Conservation (phyloP, 768 basidiomycete species). For the Dioszegia aurantiaca region DNA sequence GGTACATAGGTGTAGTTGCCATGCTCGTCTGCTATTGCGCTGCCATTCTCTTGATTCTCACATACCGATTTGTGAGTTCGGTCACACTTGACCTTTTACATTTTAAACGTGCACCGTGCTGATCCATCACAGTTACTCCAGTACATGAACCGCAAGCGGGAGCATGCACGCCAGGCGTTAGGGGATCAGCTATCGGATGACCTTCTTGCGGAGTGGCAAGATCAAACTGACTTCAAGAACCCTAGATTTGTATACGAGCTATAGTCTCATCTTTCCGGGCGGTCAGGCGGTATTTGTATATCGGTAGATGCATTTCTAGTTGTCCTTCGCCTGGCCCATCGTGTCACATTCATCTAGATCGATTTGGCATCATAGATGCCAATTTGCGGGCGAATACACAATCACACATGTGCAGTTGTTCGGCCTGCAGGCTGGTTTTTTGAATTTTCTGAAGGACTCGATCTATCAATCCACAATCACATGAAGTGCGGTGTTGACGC, state of each 20-base stretch:
- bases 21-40: constrained; percentile 6
- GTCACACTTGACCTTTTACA: neutral
- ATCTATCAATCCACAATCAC: too few species aligned
- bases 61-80: constrained; percentile 11
- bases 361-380: too few species aligned
- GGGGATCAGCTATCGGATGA: constrained; percentile 10
- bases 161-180: neutral
- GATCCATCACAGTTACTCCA: neutral
- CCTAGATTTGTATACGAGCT: constrained; percentile 2
- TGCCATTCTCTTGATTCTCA: constrained; percentile 6
- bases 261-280: neutral
- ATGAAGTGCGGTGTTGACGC: too few species aligned
- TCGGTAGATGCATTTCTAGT: too few species aligned
- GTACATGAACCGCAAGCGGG: constrained; percentile 2
- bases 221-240: constrained; percentile 30
- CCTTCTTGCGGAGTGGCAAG: constrained; percentile 30
- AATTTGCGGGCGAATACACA: too few species aligned
- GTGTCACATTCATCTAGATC: too few species aligned
- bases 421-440: too few species aligned
- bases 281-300: too few species aligned
- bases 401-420: too few species aligned
- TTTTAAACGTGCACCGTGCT: neutral
- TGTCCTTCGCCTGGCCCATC: too few species aligned
- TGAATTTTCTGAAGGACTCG: too few species aligned
- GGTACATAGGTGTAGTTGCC: neutral